These are phyloP conservation scores for Phytophthora agathidicida DNA, from an alignment of 352 stramenopile genomes.

Conservation along the genomic window DNA sequence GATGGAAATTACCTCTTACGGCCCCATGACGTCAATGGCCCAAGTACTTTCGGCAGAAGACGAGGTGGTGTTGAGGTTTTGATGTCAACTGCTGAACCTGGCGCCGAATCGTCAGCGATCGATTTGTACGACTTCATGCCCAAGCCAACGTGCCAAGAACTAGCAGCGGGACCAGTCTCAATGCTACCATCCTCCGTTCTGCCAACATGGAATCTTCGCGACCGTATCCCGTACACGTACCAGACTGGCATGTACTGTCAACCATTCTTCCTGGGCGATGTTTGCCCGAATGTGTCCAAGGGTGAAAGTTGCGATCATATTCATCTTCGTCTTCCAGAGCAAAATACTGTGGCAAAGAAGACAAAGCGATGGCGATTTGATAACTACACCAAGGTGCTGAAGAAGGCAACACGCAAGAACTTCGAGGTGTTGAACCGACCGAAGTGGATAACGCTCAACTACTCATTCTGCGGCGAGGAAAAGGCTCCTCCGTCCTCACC, in stretches of 20 bases:
- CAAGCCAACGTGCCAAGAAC: slow-evolving; percentile 1
- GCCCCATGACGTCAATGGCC: slow-evolving; percentile 7
- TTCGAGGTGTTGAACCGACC: slow-evolving; percentile 11
- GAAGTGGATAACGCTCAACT: slow-evolving; percentile 26
- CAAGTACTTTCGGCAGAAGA: slow-evolving; percentile 26
- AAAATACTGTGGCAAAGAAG: neutral
- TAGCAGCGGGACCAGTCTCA: neutral
- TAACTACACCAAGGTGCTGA: slow-evolving; percentile 42
- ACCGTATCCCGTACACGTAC: slow-evolving; percentile 66
- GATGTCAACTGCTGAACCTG: slow-evolving; percentile 22
- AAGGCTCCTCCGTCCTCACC: slow-evolving; percentile 9
- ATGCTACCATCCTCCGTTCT: slow-evolving; percentile 11
- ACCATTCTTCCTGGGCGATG: slow-evolving; percentile 49
- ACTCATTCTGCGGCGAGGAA: slow-evolving; percentile 48
- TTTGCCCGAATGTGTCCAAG: slow-evolving; percentile 41
- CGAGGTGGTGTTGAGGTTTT: slow-evolving; percentile 29
- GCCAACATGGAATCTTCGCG: slow-evolving; percentile 49
- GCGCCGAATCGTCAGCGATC: slow-evolving; percentile 14
- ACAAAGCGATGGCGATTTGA: slow-evolving; percentile 44
- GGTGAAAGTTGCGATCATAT: slow-evolving; percentile 45
- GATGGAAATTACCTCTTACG: slow-evolving; percentile 47
- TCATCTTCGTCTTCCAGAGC: slow-evolving; percentile 38
- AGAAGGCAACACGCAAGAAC: slow-evolving; percentile 18
- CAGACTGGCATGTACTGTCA: slow-evolving; percentile 59
- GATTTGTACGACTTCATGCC: slow-evolving; percentile 54